Base-by-base conservation (phyloP, 768 basidiomycete species). In the Sarcomyxa edulis region DNA sequence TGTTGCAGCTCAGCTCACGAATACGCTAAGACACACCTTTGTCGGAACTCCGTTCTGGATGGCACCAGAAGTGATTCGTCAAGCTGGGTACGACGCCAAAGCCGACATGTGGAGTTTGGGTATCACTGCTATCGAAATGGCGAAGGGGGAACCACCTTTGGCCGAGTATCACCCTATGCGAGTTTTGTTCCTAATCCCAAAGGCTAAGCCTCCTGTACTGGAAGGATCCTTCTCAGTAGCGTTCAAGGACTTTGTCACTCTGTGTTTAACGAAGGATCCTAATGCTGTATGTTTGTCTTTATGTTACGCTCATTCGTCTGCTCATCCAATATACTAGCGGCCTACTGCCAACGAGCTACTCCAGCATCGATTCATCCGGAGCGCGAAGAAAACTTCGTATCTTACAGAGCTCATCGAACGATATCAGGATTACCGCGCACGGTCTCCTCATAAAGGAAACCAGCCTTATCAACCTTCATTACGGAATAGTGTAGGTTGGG, bases 121-220 rank as follows among this genome's bases (percentile, higher is more conserved):
- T 15, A 99, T 99, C 58, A 97, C 95, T 1, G 93, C 92, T 38
- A 96, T 97, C 35, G 95, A 97, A 68, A 84, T 99, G 84, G 94
- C 95, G 2, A 91, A 89, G 51, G 96, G 96, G 30, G 93, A 97
- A 52, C 96, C 96, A 0, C 96, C 96, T 6, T 62, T 97, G 40
- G 87, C 91, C 4, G 95, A 98, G 58, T 95, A 97, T 58, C 96
- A 98, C 53, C 96, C 94, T 0, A 98, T 98, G 96, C 79, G 96
- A 20, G 95, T 99, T 1, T 72, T 99, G 38, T 98, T 98, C 69
- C 71, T 98, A 33, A 99, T 98, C 46, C 96, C 96, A 3, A 96
- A 97, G 64, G 92, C 94, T 12, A 90, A 91, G 47, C 84, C 96
- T 4, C 96, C 96, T 5, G 74, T 77, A 7, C 68, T 99, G 34